Conservation (phyloP, 2,329 filamentous ascomycete genomes). For the Teratosphaeria zuluensis region DNA sequence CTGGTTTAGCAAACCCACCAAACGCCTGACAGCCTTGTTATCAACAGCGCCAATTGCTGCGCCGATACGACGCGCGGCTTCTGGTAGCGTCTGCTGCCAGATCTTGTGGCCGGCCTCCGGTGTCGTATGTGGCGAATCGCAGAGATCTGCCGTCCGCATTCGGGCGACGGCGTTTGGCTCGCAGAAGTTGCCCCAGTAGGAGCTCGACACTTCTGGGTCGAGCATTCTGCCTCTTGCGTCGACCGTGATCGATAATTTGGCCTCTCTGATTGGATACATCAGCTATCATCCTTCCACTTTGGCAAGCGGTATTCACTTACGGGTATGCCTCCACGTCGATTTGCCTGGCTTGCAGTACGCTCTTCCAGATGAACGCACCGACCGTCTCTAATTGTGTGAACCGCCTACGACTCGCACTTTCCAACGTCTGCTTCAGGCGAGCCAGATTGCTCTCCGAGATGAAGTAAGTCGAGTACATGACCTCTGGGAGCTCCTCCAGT, state of each 20-base stretch:
- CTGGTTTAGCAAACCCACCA: conserved; percentile 5
- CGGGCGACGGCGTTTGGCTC: conserved; percentile 7
- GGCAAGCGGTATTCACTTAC: background rate
- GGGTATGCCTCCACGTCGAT: conserved; percentile 4
- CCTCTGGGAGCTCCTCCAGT: background rate
- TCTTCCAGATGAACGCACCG: conserved; percentile 5
- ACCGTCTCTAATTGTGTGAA: conserved; percentile 1
- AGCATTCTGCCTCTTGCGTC: conserved; percentile 3
- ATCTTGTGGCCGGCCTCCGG: background rate
- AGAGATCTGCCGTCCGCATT: conserved; percentile 3
- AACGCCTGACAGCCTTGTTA: conserved; percentile 5
- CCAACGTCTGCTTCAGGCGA: background rate
- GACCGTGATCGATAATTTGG: conserved; percentile 8
- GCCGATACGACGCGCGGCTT: background rate
- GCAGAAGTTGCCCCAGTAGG: conserved; percentile 7
- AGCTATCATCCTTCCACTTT: background rate
- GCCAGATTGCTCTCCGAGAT: conserved; percentile 2
- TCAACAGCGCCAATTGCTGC: conserved; percentile 5
- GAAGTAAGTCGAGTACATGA: conserved; percentile 5
- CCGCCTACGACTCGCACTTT: background rate
- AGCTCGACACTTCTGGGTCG: background rate
- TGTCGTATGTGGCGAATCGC: background rate
- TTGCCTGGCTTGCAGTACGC: conserved; percentile 2
- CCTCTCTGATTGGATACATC: background rate
- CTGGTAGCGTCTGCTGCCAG: background rate